Evolutionary conservation across 163 green algal species (phyloP).

Genomic region (Smithsoniella earleae): DNA sequence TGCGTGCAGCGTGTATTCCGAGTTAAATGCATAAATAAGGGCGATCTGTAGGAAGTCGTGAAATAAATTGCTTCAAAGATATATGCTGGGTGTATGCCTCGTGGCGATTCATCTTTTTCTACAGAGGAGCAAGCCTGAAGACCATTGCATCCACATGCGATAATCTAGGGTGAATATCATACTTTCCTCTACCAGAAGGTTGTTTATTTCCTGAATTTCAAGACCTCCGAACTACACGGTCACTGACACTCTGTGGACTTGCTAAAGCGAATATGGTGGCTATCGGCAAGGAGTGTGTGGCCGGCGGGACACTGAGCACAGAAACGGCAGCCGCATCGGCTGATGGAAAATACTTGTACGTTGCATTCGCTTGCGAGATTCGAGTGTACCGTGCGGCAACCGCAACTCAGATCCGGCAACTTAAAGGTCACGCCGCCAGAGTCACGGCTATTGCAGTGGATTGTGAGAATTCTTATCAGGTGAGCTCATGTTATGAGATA

Average conservation of each 20-base stretch:
- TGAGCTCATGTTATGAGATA: background rate
- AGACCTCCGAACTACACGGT: too few relatives aligned
- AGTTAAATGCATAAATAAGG: too few relatives aligned
- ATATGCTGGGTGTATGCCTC: too few relatives aligned
- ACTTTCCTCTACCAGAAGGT: too few relatives aligned
- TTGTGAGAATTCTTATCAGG: background rate
- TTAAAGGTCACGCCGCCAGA: background rate
- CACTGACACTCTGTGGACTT: background rate
- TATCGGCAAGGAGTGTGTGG: background rate
- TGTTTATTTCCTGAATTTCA: too few relatives aligned
- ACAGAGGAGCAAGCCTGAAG: background rate
- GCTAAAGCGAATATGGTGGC: background rate
- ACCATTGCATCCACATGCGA: background rate
- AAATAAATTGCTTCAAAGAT: too few relatives aligned
- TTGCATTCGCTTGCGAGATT: background rate
- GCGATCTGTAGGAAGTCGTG: too few relatives aligned
- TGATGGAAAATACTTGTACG: slow-evolving; percentile 7
- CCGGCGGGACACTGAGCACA: slow-evolving; percentile 5
- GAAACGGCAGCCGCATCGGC: background rate
- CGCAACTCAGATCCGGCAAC: background rate
- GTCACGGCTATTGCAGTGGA: slow-evolving; percentile 12
- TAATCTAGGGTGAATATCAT: background rate
- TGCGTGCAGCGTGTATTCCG: too few relatives aligned
- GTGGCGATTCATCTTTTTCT: too few relatives aligned
- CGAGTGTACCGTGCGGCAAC: background rate